Percentiles rank a stretch among this genome's conserved stretches.
These are phyloP conservation scores for Magnaporthiopsis incrustans DNA, from an alignment of 2,329 filamentous ascomycete genomes.

Conservation along the genomic window DNA sequence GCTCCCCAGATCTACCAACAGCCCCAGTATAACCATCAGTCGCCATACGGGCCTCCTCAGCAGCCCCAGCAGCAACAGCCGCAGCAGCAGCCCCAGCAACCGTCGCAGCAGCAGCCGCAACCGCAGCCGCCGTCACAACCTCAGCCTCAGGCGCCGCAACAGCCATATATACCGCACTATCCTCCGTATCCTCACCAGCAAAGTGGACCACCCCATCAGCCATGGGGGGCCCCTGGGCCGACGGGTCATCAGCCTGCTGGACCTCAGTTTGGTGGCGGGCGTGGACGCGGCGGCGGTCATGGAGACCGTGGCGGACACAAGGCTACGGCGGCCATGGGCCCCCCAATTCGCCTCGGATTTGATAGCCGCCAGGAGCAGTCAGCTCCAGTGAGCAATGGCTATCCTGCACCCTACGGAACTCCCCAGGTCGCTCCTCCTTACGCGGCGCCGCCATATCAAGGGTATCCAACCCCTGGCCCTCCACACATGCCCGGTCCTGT, in stretches of 20 bases:
- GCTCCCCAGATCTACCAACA: conserved; percentile 44
- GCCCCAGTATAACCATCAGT: conserved; percentile 29
- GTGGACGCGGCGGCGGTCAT: conserved; percentile 31
- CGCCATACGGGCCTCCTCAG: conserved; percentile 24
- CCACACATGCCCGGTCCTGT: conserved; percentile 19
- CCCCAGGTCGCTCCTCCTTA: conserved; percentile 23
- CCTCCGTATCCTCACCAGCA: conserved; percentile 21
- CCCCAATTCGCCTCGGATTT: conserved; percentile 47
- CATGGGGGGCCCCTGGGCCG: conserved; percentile 28
- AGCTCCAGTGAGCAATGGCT: conserved; percentile 37
- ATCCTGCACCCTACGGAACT: conserved; percentile 24
- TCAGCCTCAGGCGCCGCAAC: conserved; percentile 25
- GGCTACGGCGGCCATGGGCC: conserved; percentile 37
- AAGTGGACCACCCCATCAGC: conserved; percentile 29
- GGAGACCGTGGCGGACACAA: conserved; percentile 27
- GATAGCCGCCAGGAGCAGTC: conserved; percentile 34
- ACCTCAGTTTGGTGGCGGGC: conserved; percentile 28
- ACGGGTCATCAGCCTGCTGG: conserved; percentile 15
- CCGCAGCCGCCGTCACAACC: conserved; percentile 18
- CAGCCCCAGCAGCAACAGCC: conserved; percentile 9
- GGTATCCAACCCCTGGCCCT: conserved; percentile 29
- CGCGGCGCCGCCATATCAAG: conserved; percentile 24
- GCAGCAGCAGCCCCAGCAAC: conserved; percentile 15
- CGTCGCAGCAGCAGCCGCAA: conserved; percentile 14
- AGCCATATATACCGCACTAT: conserved; percentile 18